Percentiles rank a stretch among this genome's conserved stretches.
phyloP scores from a whole-genome alignment of 371 early-diverging fungal species.

The Capniomyces stellatus region DNA sequence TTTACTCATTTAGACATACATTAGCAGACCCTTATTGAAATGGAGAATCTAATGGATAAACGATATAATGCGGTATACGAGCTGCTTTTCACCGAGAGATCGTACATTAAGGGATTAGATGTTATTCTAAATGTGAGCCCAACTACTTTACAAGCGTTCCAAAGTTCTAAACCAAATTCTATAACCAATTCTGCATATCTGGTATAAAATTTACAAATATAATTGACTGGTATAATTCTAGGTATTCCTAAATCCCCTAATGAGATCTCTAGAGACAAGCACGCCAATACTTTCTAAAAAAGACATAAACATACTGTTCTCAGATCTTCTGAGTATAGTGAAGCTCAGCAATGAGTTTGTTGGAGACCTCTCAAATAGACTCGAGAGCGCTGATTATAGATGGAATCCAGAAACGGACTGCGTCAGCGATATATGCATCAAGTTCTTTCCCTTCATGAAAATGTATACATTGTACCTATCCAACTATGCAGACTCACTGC shows the following conservation, averaged over 20 bases:
- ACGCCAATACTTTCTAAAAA: constrained; percentile 20
- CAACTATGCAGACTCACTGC: constrained; percentile 26
- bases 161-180: neutral
- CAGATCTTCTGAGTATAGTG: constrained; percentile 42
- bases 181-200: neutral
- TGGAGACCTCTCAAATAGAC: constrained; percentile 32
- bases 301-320: constrained; percentile 34
- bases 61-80: constrained; percentile 2
- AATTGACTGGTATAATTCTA: neutral
- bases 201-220: too few species aligned
- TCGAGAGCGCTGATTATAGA: constrained; percentile 13
- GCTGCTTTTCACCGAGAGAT: constrained; percentile 1
- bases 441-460: constrained; percentile 44
- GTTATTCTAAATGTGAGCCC: constrained; percentile 4
- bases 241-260: constrained; percentile 3
- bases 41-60: too few species aligned
- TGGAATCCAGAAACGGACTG: constrained; percentile 34
- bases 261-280: neutral
- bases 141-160: too few species aligned
- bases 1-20: too few species aligned
- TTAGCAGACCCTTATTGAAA: too few species aligned
- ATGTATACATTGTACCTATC: constrained; percentile 48
- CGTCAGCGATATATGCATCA: constrained; percentile 46
- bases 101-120: constrained; percentile 4
- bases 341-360: constrained; percentile 38